A percentile compares a stretch with the other conserved stretches of the same genome.
These are phyloP conservation scores for Pythium folliculosum DNA, from an alignment of 352 stramenopile species.

Conservation along the genomic window DNA sequence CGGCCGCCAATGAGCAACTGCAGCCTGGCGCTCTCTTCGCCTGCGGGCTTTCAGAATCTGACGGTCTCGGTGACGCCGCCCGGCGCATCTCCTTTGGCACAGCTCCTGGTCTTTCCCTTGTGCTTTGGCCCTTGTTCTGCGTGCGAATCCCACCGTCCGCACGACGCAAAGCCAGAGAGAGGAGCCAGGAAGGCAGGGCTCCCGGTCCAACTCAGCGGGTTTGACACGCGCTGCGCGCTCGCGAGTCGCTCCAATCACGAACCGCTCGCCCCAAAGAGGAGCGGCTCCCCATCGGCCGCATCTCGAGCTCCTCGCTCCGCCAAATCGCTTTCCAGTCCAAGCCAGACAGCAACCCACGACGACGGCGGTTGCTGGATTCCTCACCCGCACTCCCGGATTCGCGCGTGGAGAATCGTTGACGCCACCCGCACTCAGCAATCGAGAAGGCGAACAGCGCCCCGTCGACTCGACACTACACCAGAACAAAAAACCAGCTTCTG, in stretches of 20 bases:
- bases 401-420: neutral
- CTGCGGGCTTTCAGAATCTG: neutral
- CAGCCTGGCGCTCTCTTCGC: neutral
- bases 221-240: neutral
- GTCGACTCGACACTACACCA: neutral
- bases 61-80: slow-evolving; percentile 1
- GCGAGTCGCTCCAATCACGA: neutral
- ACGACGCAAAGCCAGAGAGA: neutral
- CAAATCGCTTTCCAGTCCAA: slow-evolving; percentile 1
- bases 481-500: neutral
- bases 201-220: neutral
- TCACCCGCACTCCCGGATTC: too few relatives aligned
- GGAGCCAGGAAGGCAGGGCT: neutral
- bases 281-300: neutral
- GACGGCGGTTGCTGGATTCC: too few relatives aligned
- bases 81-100: neutral
- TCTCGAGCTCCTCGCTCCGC: neutral
- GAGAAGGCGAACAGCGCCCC: neutral
- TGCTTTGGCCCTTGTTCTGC: neutral
- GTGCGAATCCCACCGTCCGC: neutral
- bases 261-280: neutral
- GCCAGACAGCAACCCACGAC: neutral
- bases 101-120: neutral
- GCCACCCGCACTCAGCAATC: slow-evolving; percentile 5
- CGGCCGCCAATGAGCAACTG: neutral